Percentiles rank a stretch among this genome's conserved stretches.
phyloP scores from a whole-genome alignment of 371 early-diverging fungal genomes.

The Agmasoma carcini region DNA sequence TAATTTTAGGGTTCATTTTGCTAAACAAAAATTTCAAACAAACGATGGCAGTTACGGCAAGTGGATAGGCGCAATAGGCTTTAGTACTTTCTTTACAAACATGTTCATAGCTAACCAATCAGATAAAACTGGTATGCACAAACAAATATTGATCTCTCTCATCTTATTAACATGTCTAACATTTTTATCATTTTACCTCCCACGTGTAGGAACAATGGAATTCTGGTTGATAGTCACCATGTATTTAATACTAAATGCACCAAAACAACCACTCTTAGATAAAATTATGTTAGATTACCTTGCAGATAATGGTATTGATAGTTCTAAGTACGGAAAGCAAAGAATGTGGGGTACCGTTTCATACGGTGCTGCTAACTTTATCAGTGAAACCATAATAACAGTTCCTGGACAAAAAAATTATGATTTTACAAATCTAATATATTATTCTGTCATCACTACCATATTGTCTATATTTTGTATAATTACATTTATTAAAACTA shows the following conservation, averaged over 20 bases:
- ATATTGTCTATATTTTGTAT: constrained; percentile 4
- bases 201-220: not conserved
- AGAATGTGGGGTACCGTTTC: constrained; percentile 53
- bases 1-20: constrained; percentile 47
- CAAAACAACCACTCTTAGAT: constrained; percentile 46
- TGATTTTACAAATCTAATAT: constrained; percentile 37
- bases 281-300: constrained; percentile 51
- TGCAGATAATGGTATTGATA: constrained; percentile 25
- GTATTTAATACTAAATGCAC: constrained; percentile 33
- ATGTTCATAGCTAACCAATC: constrained; percentile 46
- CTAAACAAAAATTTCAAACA: constrained; percentile 35
- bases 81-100: constrained; percentile 52
- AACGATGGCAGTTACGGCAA: constrained; percentile 14
- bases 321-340: constrained; percentile 53
- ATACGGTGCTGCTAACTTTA: constrained; percentile 42
- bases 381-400: not conserved
- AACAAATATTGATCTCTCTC: constrained; percentile 36
- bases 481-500: constrained; percentile 21
- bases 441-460: constrained; percentile 34
- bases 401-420: constrained; percentile 6
- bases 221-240: constrained; percentile 41
- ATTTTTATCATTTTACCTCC: constrained; percentile 48
- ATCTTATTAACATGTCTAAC: constrained; percentile 28
- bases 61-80: constrained; percentile 23
- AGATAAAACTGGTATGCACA: constrained; percentile 48